Percentiles rank a stretch among this genome's conserved stretches.
Evolutionary conservation across 805 yeast species (phyloP).

Genomic region (Yarrowia phangngaensis): DNA sequence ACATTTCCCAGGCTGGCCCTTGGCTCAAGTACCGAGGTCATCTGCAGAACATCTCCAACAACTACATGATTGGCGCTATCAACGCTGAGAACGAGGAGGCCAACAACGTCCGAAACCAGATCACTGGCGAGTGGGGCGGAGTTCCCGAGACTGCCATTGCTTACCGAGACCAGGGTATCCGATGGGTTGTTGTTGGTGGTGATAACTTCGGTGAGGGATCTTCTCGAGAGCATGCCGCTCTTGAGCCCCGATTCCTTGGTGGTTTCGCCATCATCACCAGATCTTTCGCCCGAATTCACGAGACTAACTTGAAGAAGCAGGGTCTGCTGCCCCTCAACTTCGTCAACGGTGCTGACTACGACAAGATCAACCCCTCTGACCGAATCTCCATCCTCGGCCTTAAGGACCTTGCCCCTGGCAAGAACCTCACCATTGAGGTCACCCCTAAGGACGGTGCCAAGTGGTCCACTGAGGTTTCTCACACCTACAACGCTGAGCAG

Average conservation of each 20-base stretch:
- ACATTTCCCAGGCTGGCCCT: constrained; percentile 99
- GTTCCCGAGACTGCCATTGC: constrained; percentile 91
- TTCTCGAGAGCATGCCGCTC: constrained; percentile 99
- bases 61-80: constrained; percentile 99
- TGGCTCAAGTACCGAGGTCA: constrained; percentile 99
- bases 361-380: constrained; percentile 87
- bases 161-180: constrained; percentile 30
- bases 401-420: constrained; percentile 86
- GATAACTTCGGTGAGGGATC: constrained; percentile 99
- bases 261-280: constrained; percentile 96
- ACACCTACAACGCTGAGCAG: constrained; percentile 95
- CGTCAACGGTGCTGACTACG: constrained; percentile 83
- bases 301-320: constrained; percentile 99
- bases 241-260: constrained; percentile 98
- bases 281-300: constrained; percentile 98
- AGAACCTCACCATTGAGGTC: constrained; percentile 73
- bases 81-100: constrained; percentile 95
- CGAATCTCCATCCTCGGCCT: constrained; percentile 83
- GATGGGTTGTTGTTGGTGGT: constrained; percentile 56
- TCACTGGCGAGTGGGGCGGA: constrained; percentile 88
- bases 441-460: constrained; percentile 67
- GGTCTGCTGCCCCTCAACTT: constrained; percentile 98
- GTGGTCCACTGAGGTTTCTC: constrained; percentile 89
- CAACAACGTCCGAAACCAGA: constrained; percentile 80
- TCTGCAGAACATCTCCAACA: constrained; percentile 96